Conservation (phyloP, 1,284 basidiomycete genomes). For the Ustilago bromivora region DNA sequence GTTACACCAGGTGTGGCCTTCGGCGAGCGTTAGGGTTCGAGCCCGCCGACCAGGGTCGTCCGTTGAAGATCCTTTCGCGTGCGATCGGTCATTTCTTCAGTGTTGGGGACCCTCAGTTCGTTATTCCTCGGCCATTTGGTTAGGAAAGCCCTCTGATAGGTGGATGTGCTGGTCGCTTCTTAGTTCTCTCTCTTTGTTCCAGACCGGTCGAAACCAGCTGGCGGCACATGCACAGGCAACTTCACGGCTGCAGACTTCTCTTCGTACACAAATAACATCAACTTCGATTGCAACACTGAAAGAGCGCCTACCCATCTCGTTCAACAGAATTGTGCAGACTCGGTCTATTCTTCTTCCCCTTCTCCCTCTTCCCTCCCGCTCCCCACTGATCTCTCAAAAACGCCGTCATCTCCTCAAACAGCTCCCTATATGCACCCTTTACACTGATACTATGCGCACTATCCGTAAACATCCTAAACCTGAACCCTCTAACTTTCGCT, state of each 20-base stretch:
- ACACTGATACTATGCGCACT: conserved; percentile 80
- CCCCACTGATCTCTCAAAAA: conserved; percentile 89
- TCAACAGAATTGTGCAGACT: conserved; percentile 43
- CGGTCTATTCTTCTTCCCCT: conserved; percentile 19
- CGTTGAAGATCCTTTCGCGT: neutral
- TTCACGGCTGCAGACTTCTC: neutral
- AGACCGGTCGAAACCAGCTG: neutral
- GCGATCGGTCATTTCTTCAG: neutral
- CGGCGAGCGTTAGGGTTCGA: neutral
- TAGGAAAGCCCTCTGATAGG: neutral
- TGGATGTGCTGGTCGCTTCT: neutral
- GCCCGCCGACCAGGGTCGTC: neutral
- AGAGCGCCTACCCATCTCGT: neutral
- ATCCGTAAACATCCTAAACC: conserved; percentile 96
- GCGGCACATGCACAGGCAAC: too few relatives aligned
- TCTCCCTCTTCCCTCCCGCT: conserved; percentile 17
- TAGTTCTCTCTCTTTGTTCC: neutral
- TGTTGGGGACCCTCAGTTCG: neutral
- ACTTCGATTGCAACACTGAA: neutral
- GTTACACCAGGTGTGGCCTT: neutral
- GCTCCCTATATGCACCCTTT: conserved; percentile 82
- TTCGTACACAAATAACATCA: neutral
- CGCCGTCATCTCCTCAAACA: conserved; percentile 85
- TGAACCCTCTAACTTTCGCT: conserved; percentile 80
- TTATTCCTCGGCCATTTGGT: neutral